phyloP scores from a whole-genome alignment of 805 yeast genomes.

The Maudiozyma turicensis region DNA sequence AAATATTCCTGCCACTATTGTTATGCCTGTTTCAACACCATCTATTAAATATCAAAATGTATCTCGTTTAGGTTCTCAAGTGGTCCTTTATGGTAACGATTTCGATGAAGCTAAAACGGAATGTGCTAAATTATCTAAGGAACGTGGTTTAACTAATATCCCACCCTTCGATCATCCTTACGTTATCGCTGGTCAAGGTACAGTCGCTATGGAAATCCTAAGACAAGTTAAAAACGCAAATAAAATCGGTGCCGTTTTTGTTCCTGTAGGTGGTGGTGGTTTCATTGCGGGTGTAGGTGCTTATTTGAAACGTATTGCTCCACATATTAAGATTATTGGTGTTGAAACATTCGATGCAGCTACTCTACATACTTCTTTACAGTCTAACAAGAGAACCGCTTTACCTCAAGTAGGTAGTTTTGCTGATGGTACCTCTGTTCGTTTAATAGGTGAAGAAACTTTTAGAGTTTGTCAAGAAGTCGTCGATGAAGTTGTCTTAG shows the following conservation, averaged over 20 bases:
- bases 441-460: constrained; percentile 80
- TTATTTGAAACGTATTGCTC: constrained; percentile 88
- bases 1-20: constrained; percentile 89
- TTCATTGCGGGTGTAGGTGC: constrained; percentile 83
- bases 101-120: constrained; percentile 93
- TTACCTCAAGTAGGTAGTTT: constrained; percentile 81
- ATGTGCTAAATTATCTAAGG: constrained; percentile 60
- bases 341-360: constrained; percentile 96
- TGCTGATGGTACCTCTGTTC: constrained; percentile 98
- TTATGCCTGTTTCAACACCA: constrained; percentile 97
- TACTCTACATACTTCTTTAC: constrained; percentile 69
- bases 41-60: constrained; percentile 90
- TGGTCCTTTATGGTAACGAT: constrained; percentile 86
- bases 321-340: constrained; percentile 92
- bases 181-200: constrained; percentile 98
- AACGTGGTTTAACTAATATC: constrained; percentile 71
- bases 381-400: constrained; percentile 42
- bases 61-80: constrained; percentile 85
- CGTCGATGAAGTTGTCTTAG: constrained; percentile 84
- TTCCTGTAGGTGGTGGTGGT: constrained; percentile 98
- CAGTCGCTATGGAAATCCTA: constrained; percentile 85
- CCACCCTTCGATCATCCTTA: constrained; percentile 99
- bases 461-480: constrained; percentile 66
- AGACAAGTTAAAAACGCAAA: constrained; percentile 65
- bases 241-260: constrained; percentile 75